phyloP scores from a whole-genome alignment of 2,329 filamentous ascomycete species.

The Phoma sp. region DNA sequence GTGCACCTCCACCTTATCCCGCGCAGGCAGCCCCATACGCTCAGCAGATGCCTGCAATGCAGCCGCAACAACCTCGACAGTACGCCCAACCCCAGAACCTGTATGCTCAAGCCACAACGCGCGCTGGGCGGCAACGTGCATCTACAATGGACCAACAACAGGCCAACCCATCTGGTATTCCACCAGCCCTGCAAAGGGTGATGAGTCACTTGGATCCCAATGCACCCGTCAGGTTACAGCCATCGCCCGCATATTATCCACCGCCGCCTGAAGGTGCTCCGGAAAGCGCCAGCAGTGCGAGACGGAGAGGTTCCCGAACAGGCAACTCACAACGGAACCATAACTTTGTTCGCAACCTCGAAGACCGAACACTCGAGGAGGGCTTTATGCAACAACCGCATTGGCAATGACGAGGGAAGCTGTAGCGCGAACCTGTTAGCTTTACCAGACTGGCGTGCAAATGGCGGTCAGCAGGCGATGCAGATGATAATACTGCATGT shows the following conservation, averaged over 20 bases:
- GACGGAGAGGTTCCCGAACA: constrained; percentile 78
- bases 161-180: constrained; percentile 89
- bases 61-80: constrained; percentile 46
- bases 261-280: constrained; percentile 85
- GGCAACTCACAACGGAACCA: constrained; percentile 69
- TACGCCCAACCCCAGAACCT: constrained; percentile 72
- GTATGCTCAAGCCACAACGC: constrained; percentile 76
- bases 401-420: constrained; percentile 64
- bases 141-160: constrained; percentile 97
- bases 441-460: constrained; percentile 6
- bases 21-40: constrained; percentile 65
- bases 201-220: constrained; percentile 95
- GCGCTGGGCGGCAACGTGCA: constrained; percentile 83
- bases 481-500: neutral
- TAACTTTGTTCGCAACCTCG: constrained; percentile 93
- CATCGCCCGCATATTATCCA: constrained; percentile 96
- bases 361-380: constrained; percentile 93
- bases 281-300: constrained; percentile 69
- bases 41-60: constrained; percentile 64
- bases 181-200: constrained; percentile 89
- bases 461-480: neutral
- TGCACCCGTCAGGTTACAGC: constrained; percentile 90
- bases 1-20: constrained; percentile 80
- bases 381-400: constrained; percentile 78
- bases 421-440: constrained; percentile 1